Conservation (phyloP, 2,329 filamentous ascomycete species). For the Colletotrichum sidae region DNA sequence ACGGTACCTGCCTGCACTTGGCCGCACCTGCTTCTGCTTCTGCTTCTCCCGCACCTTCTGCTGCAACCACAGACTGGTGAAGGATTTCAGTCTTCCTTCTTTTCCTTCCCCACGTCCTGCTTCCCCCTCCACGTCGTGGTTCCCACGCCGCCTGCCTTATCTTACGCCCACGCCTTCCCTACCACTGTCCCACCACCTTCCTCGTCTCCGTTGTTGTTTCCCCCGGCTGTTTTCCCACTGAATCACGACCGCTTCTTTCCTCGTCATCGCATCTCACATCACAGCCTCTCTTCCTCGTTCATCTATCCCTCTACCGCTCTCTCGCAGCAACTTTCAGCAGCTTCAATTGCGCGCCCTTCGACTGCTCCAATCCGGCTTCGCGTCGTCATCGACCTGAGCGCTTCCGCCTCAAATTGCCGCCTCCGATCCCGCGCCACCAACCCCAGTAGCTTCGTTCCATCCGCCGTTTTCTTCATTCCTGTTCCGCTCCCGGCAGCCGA, state of each 20-base stretch:
- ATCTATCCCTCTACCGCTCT: not conserved
- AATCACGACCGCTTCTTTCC: constrained; percentile 33
- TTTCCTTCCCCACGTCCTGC: constrained; percentile 18
- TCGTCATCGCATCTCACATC: constrained; percentile 4
- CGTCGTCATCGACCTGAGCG: constrained; percentile 14
- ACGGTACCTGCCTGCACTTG: constrained; percentile 5
- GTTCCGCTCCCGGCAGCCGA: constrained; percentile 13
- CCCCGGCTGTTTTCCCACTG: constrained; percentile 16
- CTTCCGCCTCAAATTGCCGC: constrained; percentile 14
- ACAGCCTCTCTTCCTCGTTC: constrained; percentile 5
- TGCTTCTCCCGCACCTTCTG: not conserved
- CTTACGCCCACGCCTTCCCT: not conserved
- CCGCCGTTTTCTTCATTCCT: constrained; percentile 7
- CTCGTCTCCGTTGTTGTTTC: constrained; percentile 18
- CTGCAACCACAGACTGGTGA: constrained; percentile 14
- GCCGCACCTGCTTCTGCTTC: not conserved
- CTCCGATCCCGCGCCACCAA: constrained; percentile 17
- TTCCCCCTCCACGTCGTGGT: constrained; percentile 9
- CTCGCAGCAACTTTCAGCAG: not conserved
- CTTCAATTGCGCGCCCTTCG: not conserved
- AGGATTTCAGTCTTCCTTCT: not conserved
- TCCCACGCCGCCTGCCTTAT: constrained; percentile 5
- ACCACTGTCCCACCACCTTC: constrained; percentile 21
- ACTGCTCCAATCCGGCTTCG: not conserved
- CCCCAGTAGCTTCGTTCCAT: constrained; percentile 21